Base-by-base conservation (phyloP, 116 monocot genomes). In the Posidonia oceanica region DNA sequence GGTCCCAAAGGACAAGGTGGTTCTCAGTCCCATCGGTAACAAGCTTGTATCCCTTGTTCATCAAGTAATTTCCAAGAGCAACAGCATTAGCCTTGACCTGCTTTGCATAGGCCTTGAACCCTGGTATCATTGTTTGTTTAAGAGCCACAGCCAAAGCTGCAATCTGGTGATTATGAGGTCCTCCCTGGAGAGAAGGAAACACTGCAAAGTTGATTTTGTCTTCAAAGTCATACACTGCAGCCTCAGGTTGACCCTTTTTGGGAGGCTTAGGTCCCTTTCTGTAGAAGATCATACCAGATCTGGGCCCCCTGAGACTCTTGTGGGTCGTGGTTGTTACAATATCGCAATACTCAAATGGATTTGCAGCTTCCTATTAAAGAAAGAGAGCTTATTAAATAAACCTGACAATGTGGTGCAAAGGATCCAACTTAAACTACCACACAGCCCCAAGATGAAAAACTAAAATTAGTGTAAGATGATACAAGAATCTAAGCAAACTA, bases 231-330 rank as follows among this genome's bases (percentile, higher is more conserved):
- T 91, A 96, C 10, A 83, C 78, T 38, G 88, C 91, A 66, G 65
- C 83, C 65, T 96, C 96, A 11, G 88, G 82, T 66, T 93, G 93
- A 16, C 88, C 93, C 71, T 93, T 93, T 77, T 88, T 93, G 54
- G 93, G 86, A 52, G 96, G 91, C 80, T 91, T 96, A 13, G 88
- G 91, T 11, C 96, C 96, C 69, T 91, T 96, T 78, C 88, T 86
- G 86, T 91, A 96, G 80, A 95, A 96, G 69, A 96, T 96, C 96
- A 96, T 96, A 66, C 96, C 96, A 39, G 96, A 72, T 70, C 96
- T 86, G 17, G 96, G 96, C 0, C 91, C 96, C 75, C 91, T 66
- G 42, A 96, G 91, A 69, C 86, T 85, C 80, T 94, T 90, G 81
- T 94, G 94, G 6, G 90, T 90, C 0, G 94, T 94, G 61, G 94